phyloP scores from a whole-genome alignment of 495 filamentous ascomycete genomes.

The Parathielavia appendiculata region DNA sequence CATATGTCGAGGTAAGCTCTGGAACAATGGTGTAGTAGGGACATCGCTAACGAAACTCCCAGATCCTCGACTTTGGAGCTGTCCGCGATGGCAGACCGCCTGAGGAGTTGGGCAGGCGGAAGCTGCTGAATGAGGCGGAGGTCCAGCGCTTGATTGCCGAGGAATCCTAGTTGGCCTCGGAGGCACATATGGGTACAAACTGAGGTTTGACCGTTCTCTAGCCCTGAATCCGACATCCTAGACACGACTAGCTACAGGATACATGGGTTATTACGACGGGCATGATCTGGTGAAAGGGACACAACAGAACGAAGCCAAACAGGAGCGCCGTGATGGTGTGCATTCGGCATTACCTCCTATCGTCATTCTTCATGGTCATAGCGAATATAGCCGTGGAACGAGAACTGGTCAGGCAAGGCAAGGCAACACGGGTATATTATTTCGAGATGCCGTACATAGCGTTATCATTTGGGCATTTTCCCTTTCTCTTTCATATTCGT shows the following conservation, averaged over 20 bases:
- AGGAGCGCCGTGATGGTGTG: background rate
- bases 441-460: constrained; percentile 1
- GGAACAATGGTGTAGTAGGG: background rate
- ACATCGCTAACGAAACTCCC: constrained; percentile 11
- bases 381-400: background rate
- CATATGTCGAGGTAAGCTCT: constrained; percentile 85
- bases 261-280: background rate
- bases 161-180: constrained; percentile 24
- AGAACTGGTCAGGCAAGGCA: background rate
- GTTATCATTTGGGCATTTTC: constrained; percentile 11
- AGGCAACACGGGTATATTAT: constrained; percentile 4
- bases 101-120: constrained; percentile 71
- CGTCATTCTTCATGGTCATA: background rate
- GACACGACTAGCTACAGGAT: background rate
- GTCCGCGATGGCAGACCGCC: constrained; percentile 71
- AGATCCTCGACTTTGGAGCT: constrained; percentile 92
- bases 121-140: constrained; percentile 64
- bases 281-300: background rate
- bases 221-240: background rate
- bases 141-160: constrained; percentile 46
- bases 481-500: constrained; percentile 1
- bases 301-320: background rate
- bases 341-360: constrained; percentile 1
- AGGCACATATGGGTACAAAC: too few relatives aligned
- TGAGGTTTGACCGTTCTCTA: background rate